Conservation (phyloP, 2,329 filamentous ascomycete genomes). For the Fusarium hainanense region DNA sequence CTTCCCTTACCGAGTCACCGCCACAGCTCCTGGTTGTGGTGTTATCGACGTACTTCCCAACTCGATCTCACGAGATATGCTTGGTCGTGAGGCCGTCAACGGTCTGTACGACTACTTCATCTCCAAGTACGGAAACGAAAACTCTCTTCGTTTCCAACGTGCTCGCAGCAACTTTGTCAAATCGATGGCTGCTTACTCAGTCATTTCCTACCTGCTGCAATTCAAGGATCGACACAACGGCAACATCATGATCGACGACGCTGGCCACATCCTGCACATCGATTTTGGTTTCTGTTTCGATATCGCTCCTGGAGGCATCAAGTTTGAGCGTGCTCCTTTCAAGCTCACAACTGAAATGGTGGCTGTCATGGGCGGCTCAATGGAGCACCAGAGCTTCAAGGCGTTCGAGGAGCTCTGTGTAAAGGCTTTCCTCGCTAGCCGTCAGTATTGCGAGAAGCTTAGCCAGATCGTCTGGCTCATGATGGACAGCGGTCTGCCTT, state of each 20-base stretch:
- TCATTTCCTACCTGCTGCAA: conserved; percentile 95
- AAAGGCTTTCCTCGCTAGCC: conserved; percentile 90
- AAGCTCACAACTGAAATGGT: conserved; percentile 98
- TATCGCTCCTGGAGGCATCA: conserved; percentile 95
- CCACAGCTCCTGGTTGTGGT: conserved; percentile 95
- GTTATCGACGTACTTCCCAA: conserved; percentile 98
- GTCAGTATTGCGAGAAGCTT: conserved; percentile 89
- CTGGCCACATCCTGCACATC: conserved; percentile 96
- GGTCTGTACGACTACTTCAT: conserved; percentile 98
- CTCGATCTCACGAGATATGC: conserved; percentile 98
- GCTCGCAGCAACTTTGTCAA: conserved; percentile 98
- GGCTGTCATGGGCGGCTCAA: conserved; percentile 95
- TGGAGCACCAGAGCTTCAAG: conserved; percentile 86
- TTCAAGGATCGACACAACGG: conserved; percentile 99
- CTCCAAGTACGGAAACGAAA: conserved; percentile 96
- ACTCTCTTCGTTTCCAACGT: conserved; percentile 93
- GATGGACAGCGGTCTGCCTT: conserved; percentile 95
- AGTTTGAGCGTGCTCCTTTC: conserved; percentile 97
- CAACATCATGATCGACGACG: conserved; percentile 99
- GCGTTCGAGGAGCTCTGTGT: conserved; percentile 97
- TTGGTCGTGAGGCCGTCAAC: conserved; percentile 97
- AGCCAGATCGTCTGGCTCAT: conserved; percentile 91
- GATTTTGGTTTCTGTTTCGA: conserved; percentile 99
- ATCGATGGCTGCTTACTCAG: conserved; percentile 97
- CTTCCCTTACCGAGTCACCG: conserved; percentile 96